A percentile compares a stretch with the other conserved stretches of the same genome.
Conservation (phyloP, 2,329 filamentous ascomycete genomes). For the Fusarium haematococcum region DNA sequence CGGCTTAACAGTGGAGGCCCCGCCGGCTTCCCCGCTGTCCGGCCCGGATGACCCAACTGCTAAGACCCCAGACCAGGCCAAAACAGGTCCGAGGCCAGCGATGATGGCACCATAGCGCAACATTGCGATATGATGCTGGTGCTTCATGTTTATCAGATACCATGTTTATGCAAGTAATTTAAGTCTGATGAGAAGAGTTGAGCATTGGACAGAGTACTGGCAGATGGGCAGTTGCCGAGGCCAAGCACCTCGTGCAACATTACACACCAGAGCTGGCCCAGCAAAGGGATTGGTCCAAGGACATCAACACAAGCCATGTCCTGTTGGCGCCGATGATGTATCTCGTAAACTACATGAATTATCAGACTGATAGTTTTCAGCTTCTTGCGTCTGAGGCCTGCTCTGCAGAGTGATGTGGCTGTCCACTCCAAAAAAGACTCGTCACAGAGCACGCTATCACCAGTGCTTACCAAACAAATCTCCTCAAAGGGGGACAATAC, state of each 20-base stretch:
- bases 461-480: neutral
- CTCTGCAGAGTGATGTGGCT: neutral
- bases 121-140: neutral
- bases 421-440: neutral
- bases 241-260: neutral
- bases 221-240: neutral
- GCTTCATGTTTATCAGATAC: neutral
- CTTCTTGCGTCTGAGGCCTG: neutral
- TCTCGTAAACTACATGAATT: neutral
- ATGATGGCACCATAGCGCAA: conserved; percentile 24
- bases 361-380: neutral
- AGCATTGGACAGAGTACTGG: neutral
- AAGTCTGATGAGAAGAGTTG: neutral
- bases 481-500: neutral
- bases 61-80: conserved; percentile 29
- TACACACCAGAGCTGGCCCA: neutral
- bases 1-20: conserved; percentile 36
- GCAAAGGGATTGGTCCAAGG: neutral
- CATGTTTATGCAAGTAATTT: neutral
- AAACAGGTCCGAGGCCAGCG: conserved; percentile 7
- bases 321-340: neutral
- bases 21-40: conserved; percentile 36
- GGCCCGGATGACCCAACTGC: conserved; percentile 16
- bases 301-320: neutral
- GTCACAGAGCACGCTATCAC: neutral